Percentiles rank a stretch among this genome's conserved stretches.
Evolutionary conservation across 768 basidiomycete species (phyloP).

Genomic region (Tremella mesenterica): DNA sequence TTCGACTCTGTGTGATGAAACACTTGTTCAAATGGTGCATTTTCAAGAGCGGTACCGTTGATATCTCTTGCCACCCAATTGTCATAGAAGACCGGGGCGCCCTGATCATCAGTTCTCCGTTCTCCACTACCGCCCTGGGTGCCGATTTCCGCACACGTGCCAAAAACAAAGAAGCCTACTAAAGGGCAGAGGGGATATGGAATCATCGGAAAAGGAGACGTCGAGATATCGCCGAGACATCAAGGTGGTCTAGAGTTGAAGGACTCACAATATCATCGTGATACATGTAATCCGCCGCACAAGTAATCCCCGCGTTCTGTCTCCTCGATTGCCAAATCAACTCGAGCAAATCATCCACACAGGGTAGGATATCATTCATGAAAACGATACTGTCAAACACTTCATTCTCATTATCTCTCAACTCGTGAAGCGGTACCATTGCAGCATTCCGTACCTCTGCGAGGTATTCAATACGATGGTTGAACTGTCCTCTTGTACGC

Average conservation of each 20-base stretch:
- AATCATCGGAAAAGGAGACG: no score
- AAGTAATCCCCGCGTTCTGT: conserved; percentile 97
- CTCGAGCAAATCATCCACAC: conserved; percentile 93
- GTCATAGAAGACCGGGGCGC: conserved; percentile 82
- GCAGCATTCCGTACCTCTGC: conserved; percentile 99
- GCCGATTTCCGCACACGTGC: no score
- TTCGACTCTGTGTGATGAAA: conserved; percentile 76
- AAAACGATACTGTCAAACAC: conserved; percentile 94
- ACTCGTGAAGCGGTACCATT: conserved; percentile 87
- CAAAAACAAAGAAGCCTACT: no score
- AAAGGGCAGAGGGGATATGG: neutral
- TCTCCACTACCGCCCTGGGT: no score
- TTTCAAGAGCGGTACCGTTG: conserved; percentile 96
- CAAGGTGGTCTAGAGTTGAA: no score
- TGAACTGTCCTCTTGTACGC: conserved; percentile 89
- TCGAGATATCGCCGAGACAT: no score
- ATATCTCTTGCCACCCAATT: conserved; percentile 94
- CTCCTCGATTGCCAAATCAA: conserved; percentile 87
- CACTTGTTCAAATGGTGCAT: conserved; percentile 88
- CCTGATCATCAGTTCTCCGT: conserved; percentile 44
- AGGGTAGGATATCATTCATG: conserved; percentile 99
- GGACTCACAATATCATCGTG: conserved; percentile 76
- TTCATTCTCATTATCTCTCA: conserved; percentile 82
- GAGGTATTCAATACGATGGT: conserved; percentile 98
- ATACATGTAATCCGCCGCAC: conserved; percentile 98